Evolutionary conservation across 2,329 filamentous ascomycete genomes (phyloP), one percentile per base, ranked within the genome.

Genomic region (Coniochaeta sp.): DNA sequence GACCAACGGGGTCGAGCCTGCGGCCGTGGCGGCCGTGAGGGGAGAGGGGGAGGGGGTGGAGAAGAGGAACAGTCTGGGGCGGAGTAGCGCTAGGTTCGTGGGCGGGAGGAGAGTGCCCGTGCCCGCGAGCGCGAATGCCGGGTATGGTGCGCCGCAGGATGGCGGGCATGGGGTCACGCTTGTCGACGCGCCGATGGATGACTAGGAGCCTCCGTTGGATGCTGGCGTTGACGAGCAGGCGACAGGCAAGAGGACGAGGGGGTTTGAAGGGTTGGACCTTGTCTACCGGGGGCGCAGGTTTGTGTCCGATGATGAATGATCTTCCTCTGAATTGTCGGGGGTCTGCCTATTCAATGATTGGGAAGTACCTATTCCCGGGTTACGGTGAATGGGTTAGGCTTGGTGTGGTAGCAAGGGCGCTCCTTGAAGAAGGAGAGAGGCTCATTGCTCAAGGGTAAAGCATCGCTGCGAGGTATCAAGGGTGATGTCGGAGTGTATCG

Each of bases 141-240:
- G 11, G 19, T 12, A 12, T 24, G 43, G 43, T 14, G 43, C 19
- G 22, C 66, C 65, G 55, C 63, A 69, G 62, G 61, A 59, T 38
- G 31, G 55, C 19, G 54, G 59, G 6, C 71, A 76, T 62, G 84
- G 87, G 7, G 88, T 91, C 47, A 87, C 86, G 65, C 77, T 92
- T 68, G 85, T 85, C 68, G 89, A 92, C 71, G 87, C 84, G 73
- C 86, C 89, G n/a, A 90, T 91, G 87, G 87, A 91, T 74, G 87
- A 90, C 73, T 90, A 74, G 65, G 54, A 36, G 34, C 54, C 47
- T 52, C 47, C 47, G 3, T 26, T 52, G 47, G 47, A 12, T 47
- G 43, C 1, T 26, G 19, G 2, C 9, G 3, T n/a, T 44, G 3
- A 38, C 16, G 34, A n/a, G n/a, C 34, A 9, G 38, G 11, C 3